Evolutionary conservation across 1,284 basidiomycete species (phyloP).

Genomic region (Irpex lacteus): DNA sequence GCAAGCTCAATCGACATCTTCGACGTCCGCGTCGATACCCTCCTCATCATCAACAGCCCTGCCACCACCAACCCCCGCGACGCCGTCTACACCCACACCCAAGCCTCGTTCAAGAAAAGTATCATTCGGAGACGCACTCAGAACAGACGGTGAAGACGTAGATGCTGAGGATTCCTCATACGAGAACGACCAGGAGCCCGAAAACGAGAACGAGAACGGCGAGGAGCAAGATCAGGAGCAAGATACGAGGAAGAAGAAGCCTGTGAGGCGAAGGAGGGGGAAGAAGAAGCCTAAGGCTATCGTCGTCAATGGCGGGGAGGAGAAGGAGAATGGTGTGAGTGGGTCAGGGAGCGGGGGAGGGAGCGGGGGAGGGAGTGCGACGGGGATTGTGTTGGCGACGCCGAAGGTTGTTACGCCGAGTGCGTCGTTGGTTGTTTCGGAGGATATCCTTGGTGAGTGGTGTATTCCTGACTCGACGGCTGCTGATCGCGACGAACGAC

Average conservation of each 20-base stretch:
- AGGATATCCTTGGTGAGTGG: constrained; percentile 75
- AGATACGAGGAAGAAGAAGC: constrained; percentile 37
- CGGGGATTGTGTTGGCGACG: constrained; percentile 27
- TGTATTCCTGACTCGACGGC: too few relatives aligned
- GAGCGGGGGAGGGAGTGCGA: constrained; percentile 11
- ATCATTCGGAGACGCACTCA: constrained; percentile 12
- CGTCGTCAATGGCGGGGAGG: not conserved
- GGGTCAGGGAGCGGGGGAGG: too few relatives aligned
- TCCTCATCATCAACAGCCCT: not conserved
- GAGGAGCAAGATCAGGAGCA: constrained; percentile 41
- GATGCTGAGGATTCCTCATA: constrained; percentile 25
- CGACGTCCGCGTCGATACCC: not conserved
- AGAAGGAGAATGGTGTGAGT: constrained; percentile 12
- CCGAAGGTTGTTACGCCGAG: constrained; percentile 29
- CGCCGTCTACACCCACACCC: not conserved
- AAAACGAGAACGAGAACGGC: constrained; percentile 58
- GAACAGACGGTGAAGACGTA: constrained; percentile 1
- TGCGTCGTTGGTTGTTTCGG: constrained; percentile 63
- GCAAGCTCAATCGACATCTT: too few relatives aligned
- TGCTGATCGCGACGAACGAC: too few relatives aligned
- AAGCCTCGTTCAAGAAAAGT: constrained; percentile 7
- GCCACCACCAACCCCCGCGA: not conserved
- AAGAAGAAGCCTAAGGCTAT: constrained; percentile 42
- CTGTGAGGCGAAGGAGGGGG: constrained; percentile 35
- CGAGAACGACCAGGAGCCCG: constrained; percentile 34